Evolutionary conservation across 805 yeast genomes (phyloP), one percentile per base, ranked within the genome.

Genomic region (Cyberlindnera americana): DNA sequence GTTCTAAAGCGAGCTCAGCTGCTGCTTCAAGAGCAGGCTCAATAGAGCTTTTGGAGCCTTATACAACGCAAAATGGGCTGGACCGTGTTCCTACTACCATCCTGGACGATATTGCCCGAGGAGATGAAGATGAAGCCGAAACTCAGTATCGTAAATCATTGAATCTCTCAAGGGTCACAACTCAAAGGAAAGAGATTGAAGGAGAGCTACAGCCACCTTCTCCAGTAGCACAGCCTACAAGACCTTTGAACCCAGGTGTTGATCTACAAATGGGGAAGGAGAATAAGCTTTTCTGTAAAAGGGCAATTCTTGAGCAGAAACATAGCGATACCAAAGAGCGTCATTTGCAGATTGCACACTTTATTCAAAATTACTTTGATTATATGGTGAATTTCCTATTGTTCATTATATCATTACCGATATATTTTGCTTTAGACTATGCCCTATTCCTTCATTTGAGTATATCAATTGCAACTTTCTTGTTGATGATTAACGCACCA

Each of bases 391-490:
- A 76, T 56, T 40, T 53, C 0, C 29, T 66, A 0, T 42, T 83
- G 10, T 73, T 79, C 41, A 50, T 79, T 7, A 68, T 65, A 3
- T 81, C 89, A 1, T 43, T 81, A 10, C 82, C 85, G 2, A 64
- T 81, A 21, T 83, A 81, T 59, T 81, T 73, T 53, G 61, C 73
- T 6, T 57, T 76, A 14, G 75, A 75, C 43, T 73, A 78, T 36
- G 72, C 77, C 43, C 62, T 83, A 57, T 78, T 81, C 9, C 72
- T 79, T 41, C 89, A 85, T 39, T 58, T 83, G 37, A 72, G 79
- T 16, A 62, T 81, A 25, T 76, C 84, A 1, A 73, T 83, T 4
- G 48, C 78, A 28, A 63, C 78, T 17, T 84, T 80, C 57, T 69
- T 73, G 43, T 47, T 66, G 10, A 75, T 81, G 25, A 53, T 74